phyloP scores from a whole-genome alignment of 2,329 filamentous ascomycete genomes.

The Lasiodiplodia citricola region DNA sequence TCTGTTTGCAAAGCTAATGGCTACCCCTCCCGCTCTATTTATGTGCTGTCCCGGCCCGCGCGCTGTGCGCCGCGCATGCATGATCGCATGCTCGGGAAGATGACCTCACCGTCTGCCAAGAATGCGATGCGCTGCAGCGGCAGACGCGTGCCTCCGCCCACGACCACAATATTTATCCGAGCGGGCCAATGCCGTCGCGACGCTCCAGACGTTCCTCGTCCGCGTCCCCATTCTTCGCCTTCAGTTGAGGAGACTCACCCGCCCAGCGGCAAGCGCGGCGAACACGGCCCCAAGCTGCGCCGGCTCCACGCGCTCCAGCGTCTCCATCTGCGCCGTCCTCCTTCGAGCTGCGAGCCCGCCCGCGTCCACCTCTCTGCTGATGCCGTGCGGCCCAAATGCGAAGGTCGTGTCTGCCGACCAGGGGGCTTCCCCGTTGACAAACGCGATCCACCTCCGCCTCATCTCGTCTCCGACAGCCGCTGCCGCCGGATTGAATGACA shows the following conservation, averaged over 20 bases:
- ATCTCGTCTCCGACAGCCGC: constrained; percentile 43
- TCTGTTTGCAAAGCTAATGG: neutral
- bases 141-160: constrained; percentile 2
- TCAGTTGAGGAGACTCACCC: constrained; percentile 44
- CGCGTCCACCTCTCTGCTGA: constrained; percentile 40
- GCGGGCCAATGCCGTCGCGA: constrained; percentile 4
- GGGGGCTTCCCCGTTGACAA: constrained; percentile 44
- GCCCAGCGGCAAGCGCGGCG: constrained; percentile 45
- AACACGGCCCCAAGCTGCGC: constrained; percentile 40
- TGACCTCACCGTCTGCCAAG: constrained; percentile 22
- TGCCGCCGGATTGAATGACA: constrained; percentile 43
- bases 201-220: neutral
- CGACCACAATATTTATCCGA: constrained; percentile 22
- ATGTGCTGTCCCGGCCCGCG: constrained; percentile 9
- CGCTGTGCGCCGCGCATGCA: constrained; percentile 8
- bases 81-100: neutral
- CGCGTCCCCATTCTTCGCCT: constrained; percentile 6
- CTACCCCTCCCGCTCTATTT: constrained; percentile 20
- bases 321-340: constrained; percentile 38
- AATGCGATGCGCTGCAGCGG: constrained; percentile 8
- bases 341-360: constrained; percentile 42
- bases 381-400: constrained; percentile 50
- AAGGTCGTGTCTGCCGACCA: constrained; percentile 43
- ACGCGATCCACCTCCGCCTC: constrained; percentile 49
- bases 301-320: constrained; percentile 38